Evolutionary conservation across 2,329 filamentous ascomycete species (phyloP), one percentile per base, ranked within the genome.

Genomic region (Diplodia sapinea): DNA sequence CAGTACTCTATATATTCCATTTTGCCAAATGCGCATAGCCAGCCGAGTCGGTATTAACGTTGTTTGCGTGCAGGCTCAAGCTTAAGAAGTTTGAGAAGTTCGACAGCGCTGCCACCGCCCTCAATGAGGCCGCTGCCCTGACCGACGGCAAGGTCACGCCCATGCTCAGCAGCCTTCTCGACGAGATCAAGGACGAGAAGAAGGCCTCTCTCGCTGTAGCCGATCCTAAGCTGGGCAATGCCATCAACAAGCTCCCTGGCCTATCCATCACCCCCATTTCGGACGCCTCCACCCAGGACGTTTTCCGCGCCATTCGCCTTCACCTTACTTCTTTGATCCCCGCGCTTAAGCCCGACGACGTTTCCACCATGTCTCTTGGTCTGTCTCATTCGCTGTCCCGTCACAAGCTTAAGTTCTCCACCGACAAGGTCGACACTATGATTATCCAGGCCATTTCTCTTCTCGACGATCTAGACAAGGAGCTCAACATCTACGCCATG

Each of bases 391-490:
- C 94, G 67, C 89, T 99, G 76, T 68, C 67, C 4, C 90, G 94
- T 71, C 94, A 99, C 84, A 98, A 97, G 86, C 89, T 99, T 77
- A 97, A 97, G 85, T 99, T 99, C 83, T 97, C 93, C 9, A 91
- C 94, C 68, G 94, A 99, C 78, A 99, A 99, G 86, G 94, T 99
- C 73, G 95, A 99, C 79, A 95, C 95, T 63, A 99, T 99, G 95
- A 97, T 99, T 77, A 94, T 99, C 68, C 95, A 99, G 83, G 94
- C 94, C 68, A 95, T 90, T 91, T 71, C 88, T 43, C 73, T 97
- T 63, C 86, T 99, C 56, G 95, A 99, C 78, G 95, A 99, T 72
- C 84, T 99, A 70, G 95, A 99, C 84, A 99, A 99, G 86, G 95
- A 99, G 82, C 85, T 99, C 71, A 99, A 99, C 85, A 95, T 92